These are phyloP conservation scores for Metschnikowia drakensbergensis DNA, from an alignment of 805 yeast genomes.

Conservation along the genomic window DNA sequence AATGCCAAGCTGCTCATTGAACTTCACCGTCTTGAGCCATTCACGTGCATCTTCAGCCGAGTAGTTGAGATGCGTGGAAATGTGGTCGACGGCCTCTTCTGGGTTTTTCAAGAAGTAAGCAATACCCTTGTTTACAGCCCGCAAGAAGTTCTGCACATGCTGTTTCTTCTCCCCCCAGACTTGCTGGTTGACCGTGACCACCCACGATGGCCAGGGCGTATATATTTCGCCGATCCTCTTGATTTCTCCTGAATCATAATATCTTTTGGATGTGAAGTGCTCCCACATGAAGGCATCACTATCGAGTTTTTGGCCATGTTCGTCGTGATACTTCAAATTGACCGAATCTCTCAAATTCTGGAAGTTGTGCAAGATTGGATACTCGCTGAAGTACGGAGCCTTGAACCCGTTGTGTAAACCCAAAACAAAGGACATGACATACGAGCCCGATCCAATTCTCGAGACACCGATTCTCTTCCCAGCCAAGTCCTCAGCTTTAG, in stretches of 20 bases:
- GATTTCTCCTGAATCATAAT: constrained; percentile 76
- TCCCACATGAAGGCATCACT: constrained; percentile 97
- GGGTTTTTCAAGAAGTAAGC: constrained; percentile 55
- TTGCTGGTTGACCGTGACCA: constrained; percentile 53
- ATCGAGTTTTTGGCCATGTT: constrained; percentile 28
- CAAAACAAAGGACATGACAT: constrained; percentile 84
- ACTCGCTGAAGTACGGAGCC: constrained; percentile 47
- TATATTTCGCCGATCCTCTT: constrained; percentile 81
- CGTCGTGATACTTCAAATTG: constrained; percentile 42
- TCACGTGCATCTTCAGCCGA: constrained; percentile 69
- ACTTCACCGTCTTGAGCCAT: constrained; percentile 79
- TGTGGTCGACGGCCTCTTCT: constrained; percentile 64
- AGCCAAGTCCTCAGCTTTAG: constrained; percentile 48
- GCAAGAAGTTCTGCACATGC: constrained; percentile 38
- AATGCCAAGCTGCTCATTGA: constrained; percentile 42
- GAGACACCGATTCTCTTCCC: constrained; percentile 72
- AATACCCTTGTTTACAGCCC: constrained; percentile 64
- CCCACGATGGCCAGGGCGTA: constrained; percentile 98
- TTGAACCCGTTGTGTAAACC: constrained; percentile 58
- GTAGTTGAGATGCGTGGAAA: constrained; percentile 69
- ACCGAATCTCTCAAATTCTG: constrained; percentile 77
- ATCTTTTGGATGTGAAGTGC: constrained; percentile 80
- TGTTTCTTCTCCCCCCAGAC: constrained; percentile 27
- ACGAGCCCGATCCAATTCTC: constrained; percentile 87
- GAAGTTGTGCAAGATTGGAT: constrained; percentile 62